These are phyloP conservation scores for Clitopilus passeckerianus DNA, from an alignment of 768 basidiomycete genomes.

Conservation along the genomic window DNA sequence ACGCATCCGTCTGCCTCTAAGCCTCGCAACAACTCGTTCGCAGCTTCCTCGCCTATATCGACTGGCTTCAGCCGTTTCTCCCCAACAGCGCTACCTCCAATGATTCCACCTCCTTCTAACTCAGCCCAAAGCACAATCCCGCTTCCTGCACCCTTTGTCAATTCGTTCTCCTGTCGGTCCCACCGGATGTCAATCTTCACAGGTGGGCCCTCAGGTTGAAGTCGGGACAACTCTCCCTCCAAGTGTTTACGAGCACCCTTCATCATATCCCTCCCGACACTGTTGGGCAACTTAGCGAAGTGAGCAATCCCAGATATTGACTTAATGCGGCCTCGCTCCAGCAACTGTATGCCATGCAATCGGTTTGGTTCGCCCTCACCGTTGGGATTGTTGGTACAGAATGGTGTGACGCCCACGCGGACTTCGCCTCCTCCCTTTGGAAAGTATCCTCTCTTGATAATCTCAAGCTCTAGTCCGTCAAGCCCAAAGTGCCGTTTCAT, in stretches of 20 bases:
- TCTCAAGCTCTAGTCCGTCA: slow-evolving; percentile 34
- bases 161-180: slow-evolving; percentile 35
- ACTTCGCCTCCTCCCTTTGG: slow-evolving; percentile 73
- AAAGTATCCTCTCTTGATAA: slow-evolving; percentile 62
- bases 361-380: slow-evolving; percentile 3
- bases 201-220: slow-evolving; percentile 16
- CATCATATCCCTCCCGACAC: slow-evolving; percentile 52
- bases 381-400: slow-evolving; percentile 27
- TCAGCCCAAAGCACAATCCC: slow-evolving; percentile 77
- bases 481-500: slow-evolving; percentile 51
- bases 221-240: slow-evolving; percentile 15
- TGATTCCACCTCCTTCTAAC: slow-evolving; percentile 57
- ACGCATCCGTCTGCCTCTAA: slow-evolving; percentile 66
- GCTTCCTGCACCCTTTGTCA: slow-evolving; percentile 57
- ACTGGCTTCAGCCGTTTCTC: slow-evolving; percentile 39
- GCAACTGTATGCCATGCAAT: slow-evolving; percentile 38
- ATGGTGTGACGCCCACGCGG: slow-evolving; percentile 33
- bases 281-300: slow-evolving; percentile 57
- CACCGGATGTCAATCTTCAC: slow-evolving; percentile 31
- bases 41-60: slow-evolving; percentile 56
- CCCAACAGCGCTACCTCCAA: slow-evolving; percentile 68
- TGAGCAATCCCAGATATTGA: slow-evolving; percentile 56
- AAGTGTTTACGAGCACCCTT: slow-evolving; percentile 46
- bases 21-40: slow-evolving; percentile 50
- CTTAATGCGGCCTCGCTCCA: slow-evolving; percentile 51